A percentile compares a stretch with the other conserved stretches of the same genome.
Conservation (phyloP, 148 eudicot genomes). For the Fagopyrum esculentum region DNA sequence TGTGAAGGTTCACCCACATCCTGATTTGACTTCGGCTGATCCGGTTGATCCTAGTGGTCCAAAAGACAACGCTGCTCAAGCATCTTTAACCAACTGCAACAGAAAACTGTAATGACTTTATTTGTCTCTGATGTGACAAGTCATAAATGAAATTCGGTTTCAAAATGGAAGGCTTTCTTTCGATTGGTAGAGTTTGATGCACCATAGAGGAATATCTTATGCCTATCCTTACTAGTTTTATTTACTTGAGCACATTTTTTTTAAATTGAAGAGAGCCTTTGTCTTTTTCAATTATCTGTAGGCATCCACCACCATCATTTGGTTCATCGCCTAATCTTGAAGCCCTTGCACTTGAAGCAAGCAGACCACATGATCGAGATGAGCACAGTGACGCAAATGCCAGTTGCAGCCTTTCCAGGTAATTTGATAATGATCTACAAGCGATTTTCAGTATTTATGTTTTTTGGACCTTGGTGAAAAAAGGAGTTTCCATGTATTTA, state of each 20-base stretch:
- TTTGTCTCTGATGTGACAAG: background rate
- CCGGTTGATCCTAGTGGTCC: background rate
- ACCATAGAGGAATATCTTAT: background rate
- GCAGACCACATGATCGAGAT: conserved; percentile 45
- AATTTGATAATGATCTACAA: conserved; percentile 9
- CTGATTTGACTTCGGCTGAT: conserved; percentile 36
- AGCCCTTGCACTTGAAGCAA: conserved; percentile 85
- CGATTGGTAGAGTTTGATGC: background rate
- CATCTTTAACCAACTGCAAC: conserved; percentile 19
- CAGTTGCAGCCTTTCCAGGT: conserved; percentile 47
- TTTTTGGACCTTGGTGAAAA: background rate
- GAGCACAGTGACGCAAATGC: conserved; percentile 45
- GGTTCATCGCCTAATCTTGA: conserved; percentile 95
- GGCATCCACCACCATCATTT: conserved; percentile 92
- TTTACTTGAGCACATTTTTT: conserved; percentile 11
- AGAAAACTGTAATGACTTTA: conserved; percentile 42
- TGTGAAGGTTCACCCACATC: conserved; percentile 51
- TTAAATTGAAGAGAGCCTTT: background rate
- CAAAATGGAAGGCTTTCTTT: background rate
- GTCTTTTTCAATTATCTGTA: conserved; percentile 24
- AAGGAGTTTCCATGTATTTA: background rate
- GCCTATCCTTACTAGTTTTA: conserved; percentile 1
- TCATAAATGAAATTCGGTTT: background rate
- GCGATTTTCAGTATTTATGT: background rate
- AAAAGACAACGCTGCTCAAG: conserved; percentile 26